A percentile compares a stretch with the other conserved stretches of the same genome.
phyloP scores from a whole-genome alignment of 1,284 basidiomycete genomes.

The Austroboletus niveus region DNA sequence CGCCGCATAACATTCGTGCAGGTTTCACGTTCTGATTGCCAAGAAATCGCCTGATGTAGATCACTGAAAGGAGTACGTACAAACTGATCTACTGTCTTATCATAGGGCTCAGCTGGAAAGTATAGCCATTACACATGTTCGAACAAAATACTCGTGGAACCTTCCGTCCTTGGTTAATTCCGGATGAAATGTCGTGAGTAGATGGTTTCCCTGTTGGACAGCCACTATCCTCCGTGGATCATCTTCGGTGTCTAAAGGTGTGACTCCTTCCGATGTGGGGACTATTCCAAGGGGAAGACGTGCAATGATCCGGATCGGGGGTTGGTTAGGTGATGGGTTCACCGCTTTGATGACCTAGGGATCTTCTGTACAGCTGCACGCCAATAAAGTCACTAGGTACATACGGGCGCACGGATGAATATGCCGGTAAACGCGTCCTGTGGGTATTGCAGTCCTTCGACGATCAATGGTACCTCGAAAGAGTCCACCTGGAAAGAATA shows the following conservation, averaged over 20 bases:
- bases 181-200: conserved; percentile 94
- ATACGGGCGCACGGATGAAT: conserved; percentile 93
- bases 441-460: conserved; percentile 63
- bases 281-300: conserved; percentile 63
- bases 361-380: background rate
- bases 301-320: conserved; percentile 68
- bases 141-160: conserved; percentile 87
- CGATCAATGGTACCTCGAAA: conserved; percentile 78
- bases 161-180: conserved; percentile 87
- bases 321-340: conserved; percentile 41
- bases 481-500: conserved; percentile 67
- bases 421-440: conserved; percentile 77
- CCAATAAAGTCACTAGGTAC: conserved; percentile 19
- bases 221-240: conserved; percentile 78
- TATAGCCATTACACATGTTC: conserved; percentile 52
- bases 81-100: background rate
- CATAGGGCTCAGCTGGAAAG: conserved; percentile 12
- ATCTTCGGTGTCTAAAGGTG: conserved; percentile 34
- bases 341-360: conserved; percentile 61
- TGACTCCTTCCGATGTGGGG: conserved; percentile 45
- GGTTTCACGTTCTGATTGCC: too few relatives aligned
- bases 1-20: too few relatives aligned
- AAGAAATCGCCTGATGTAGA: too few relatives aligned
- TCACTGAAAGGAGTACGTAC: too few relatives aligned
- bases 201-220: conserved; percentile 78